Conservation (phyloP, 441 rosid genomes). For the Monsonia emarginata region DNA sequence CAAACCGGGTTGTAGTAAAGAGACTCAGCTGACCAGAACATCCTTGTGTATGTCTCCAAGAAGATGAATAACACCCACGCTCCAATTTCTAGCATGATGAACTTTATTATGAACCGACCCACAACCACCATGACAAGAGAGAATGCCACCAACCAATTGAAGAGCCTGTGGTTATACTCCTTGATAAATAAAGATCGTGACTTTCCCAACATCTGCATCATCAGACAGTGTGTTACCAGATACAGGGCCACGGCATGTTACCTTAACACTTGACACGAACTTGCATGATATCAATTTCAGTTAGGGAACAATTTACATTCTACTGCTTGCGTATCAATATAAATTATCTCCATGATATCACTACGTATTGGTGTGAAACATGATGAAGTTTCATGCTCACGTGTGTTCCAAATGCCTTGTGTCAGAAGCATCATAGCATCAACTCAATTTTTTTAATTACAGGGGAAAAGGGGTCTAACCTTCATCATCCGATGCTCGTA, state of each 20-base stretch:
- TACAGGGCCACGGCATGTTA: neutral
- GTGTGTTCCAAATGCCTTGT: too few species aligned
- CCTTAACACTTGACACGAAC: neutral
- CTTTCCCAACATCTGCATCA: slow-evolving; percentile 80
- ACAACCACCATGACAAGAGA: slow-evolving; percentile 87
- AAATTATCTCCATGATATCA: too few species aligned
- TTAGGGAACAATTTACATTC: neutral
- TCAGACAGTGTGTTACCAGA: slow-evolving; percentile 1
- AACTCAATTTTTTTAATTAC: neutral
- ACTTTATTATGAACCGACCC: slow-evolving; percentile 83
- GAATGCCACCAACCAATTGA: slow-evolving; percentile 95
- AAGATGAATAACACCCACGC: slow-evolving; percentile 94
- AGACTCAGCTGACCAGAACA: slow-evolving; percentile 96
- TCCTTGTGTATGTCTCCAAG: slow-evolving; percentile 86
- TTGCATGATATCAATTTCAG: neutral
- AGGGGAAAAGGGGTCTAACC: slow-evolving; percentile 33
- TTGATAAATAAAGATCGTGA: slow-evolving; percentile 70
- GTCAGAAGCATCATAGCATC: too few species aligned
- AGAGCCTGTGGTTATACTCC: slow-evolving; percentile 86
- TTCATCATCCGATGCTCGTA: slow-evolving; percentile 80
- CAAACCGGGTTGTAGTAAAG: slow-evolving; percentile 90
- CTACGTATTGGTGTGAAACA: neutral
- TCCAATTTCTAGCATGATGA: slow-evolving; percentile 78
- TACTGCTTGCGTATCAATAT: too few species aligned
- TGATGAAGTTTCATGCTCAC: too few species aligned